Conservation (phyloP, 179 eudicot species). For the Pouteria campechiana region DNA sequence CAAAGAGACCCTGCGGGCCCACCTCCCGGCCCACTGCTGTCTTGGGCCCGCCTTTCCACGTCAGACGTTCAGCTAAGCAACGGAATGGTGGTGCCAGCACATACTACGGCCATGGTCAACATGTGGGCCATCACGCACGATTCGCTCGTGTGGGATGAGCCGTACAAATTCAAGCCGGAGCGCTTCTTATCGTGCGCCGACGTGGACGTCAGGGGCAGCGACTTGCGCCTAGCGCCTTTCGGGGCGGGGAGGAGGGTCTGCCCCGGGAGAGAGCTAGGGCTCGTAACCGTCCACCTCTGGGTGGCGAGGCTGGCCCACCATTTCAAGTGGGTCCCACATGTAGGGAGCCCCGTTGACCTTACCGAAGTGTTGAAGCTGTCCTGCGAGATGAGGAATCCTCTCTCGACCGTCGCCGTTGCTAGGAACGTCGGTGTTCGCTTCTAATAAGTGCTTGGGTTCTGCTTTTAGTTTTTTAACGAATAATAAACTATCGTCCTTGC, state of each 20-base stretch:
- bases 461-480: background rate
- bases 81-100: slow-evolving; percentile 47
- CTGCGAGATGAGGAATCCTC: slow-evolving; percentile 42
- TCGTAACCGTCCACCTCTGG: slow-evolving; percentile 22
- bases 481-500: background rate
- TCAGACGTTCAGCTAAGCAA: slow-evolving; percentile 34
- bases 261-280: slow-evolving; percentile 42
- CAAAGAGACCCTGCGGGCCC: slow-evolving; percentile 42
- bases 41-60: slow-evolving; percentile 51
- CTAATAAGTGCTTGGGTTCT: background rate
- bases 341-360: slow-evolving; percentile 13
- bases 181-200: slow-evolving; percentile 27
- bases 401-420: slow-evolving; percentile 21
- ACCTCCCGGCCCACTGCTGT: slow-evolving; percentile 64
- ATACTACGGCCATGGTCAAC: slow-evolving; percentile 62
- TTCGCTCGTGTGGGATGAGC: slow-evolving; percentile 31
- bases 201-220: slow-evolving; percentile 25
- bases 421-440: background rate
- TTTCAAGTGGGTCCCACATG: slow-evolving; percentile 3
- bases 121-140: slow-evolving; percentile 76
- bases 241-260: slow-evolving; percentile 47
- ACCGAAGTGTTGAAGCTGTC: slow-evolving; percentile 39
- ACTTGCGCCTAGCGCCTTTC: slow-evolving; percentile 42
- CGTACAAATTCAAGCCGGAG: slow-evolving; percentile 34
- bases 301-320: slow-evolving; percentile 7